Evolutionary conservation across 2,329 filamentous ascomycete genomes (phyloP).

Genomic region (Neoarthrinium moseri): DNA sequence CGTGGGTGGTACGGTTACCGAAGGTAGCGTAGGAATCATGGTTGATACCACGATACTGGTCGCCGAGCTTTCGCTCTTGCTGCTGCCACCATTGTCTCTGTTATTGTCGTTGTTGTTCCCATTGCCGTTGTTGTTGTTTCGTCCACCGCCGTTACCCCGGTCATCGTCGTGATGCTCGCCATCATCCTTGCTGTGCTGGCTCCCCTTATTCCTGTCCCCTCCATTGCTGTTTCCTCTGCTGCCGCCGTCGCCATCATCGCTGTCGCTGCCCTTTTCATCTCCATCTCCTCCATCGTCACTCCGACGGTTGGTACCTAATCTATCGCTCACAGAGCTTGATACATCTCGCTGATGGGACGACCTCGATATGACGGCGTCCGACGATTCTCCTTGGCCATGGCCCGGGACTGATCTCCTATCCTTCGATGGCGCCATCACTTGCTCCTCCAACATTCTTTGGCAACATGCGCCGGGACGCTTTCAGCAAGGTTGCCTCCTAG

Average conservation of each 20-base stretch:
- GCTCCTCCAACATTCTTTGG: conserved; percentile 4
- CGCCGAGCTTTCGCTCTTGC: neutral
- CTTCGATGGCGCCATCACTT: conserved; percentile 8
- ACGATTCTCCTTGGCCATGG: neutral
- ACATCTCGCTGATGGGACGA: neutral
- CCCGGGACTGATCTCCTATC: neutral
- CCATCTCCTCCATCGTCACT: neutral
- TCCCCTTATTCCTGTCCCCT: neutral
- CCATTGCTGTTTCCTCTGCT: neutral
- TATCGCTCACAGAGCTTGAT: neutral
- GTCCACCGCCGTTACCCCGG: neutral
- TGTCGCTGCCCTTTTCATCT: neutral
- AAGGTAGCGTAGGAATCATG: neutral
- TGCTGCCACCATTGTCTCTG: conserved; percentile 1
- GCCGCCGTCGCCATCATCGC: neutral
- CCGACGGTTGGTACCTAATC: conserved; percentile 2
- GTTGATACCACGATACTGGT: neutral
- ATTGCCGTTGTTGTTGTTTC: neutral
- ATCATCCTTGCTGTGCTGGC: neutral
- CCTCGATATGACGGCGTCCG: neutral
- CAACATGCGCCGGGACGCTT: conserved; percentile 9
- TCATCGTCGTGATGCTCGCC: neutral
- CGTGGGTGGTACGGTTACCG: neutral
- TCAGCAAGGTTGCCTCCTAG: neutral
- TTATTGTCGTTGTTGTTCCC: neutral